Base-by-base conservation (phyloP, 139 green algal genomes). In the Chlorella sp. region DNA sequence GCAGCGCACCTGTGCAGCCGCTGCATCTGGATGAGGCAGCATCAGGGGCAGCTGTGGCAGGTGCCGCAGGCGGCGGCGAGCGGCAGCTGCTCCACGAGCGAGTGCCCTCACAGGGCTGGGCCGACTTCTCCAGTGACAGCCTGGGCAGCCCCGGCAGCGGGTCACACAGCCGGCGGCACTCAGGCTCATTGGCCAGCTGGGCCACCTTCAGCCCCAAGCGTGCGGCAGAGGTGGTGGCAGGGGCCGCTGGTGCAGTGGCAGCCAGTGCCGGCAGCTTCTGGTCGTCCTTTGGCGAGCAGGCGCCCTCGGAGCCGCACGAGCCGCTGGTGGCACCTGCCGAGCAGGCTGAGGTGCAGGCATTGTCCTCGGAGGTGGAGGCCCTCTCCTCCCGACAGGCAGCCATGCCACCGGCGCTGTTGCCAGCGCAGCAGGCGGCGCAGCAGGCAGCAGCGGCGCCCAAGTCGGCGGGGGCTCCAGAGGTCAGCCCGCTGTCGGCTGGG, bases 161-260 rank as follows among this genome's bases (percentile, higher is more conserved):
- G 32, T 36, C 25, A 12, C 30, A 16, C 60, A 73, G 76, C 57
- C 55, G 32, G 55, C 55, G 36, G 13, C 47, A 55, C 56, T 70
- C 76, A 16, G 76, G 76, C 13, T 82, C 76, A 1, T 26, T 38
- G 0, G 76, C 60, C 76, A 82, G 76, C 36, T 82, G 76, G 76
- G 76, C 76, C 26, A 73, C 76, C 25, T 82, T 82, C 60, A 82
- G 76, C 76, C 76, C 76, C 60, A 82, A 72, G 57, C 55, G 55
- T 9, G 60, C n/a, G 3, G 57, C 71, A 3, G 60, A 72, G 36
- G 56, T 18, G n/a, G 34, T 67, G 36, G 20, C 39, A 18, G 76
- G 9, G 28, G 60, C 17, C 16, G 69, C 25, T 1, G 36, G 32
- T 5, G 69, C 30, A 65, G 20, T 68, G 60, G 25, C 60, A 4